A percentile compares a stretch with the other conserved stretches of the same genome.
These are phyloP conservation scores for Dothideomycetidae sp. DNA, from an alignment of 2,329 filamentous ascomycete genomes.

Conservation along the genomic window DNA sequence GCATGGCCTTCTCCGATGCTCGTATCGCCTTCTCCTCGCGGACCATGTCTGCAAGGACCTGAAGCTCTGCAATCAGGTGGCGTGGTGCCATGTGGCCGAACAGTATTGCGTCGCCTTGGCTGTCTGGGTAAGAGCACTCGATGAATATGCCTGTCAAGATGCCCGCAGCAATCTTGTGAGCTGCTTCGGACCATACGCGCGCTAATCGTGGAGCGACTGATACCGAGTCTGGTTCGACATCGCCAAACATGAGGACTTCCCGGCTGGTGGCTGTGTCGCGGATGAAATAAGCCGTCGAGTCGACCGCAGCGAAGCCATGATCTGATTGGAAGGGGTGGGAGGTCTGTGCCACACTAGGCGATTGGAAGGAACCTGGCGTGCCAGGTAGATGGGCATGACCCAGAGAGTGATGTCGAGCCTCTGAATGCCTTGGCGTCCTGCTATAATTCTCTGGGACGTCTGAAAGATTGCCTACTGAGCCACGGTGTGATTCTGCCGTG, in stretches of 20 bases:
- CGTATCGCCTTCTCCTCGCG: conserved; percentile 29
- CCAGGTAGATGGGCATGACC: conserved; percentile 17
- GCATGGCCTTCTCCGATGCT: conserved; percentile 30
- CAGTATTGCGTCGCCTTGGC: conserved; percentile 58
- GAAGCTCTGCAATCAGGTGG: conserved; percentile 68
- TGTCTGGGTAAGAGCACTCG: conserved; percentile 85
- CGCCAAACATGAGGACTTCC: conserved; percentile 87
- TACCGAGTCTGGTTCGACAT: conserved; percentile 82
- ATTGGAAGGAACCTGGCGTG: conserved; percentile 16
- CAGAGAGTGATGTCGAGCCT: neutral
- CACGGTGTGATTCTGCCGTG: conserved; percentile 25
- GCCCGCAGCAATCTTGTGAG: conserved; percentile 63
- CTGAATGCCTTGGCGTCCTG: conserved; percentile 15
- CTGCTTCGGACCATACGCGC: conserved; percentile 78
- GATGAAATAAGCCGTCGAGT: conserved; percentile 90
- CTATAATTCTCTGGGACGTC: conserved; percentile 21
- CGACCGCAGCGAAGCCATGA: conserved; percentile 49
- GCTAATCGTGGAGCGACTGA: conserved; percentile 68
- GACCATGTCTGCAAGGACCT: conserved; percentile 56
- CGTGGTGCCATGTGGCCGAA: conserved; percentile 82
- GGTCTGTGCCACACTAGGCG: conserved; percentile 1
- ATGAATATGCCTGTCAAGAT: conserved; percentile 73
- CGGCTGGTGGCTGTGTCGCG: conserved; percentile 43
- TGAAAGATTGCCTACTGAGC: conserved; percentile 27
- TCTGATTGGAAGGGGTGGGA: conserved; percentile 9